Evolutionary conservation across 495 filamentous ascomycete genomes (phyloP).

Genomic region (Trichoderma orchidacearum): DNA sequence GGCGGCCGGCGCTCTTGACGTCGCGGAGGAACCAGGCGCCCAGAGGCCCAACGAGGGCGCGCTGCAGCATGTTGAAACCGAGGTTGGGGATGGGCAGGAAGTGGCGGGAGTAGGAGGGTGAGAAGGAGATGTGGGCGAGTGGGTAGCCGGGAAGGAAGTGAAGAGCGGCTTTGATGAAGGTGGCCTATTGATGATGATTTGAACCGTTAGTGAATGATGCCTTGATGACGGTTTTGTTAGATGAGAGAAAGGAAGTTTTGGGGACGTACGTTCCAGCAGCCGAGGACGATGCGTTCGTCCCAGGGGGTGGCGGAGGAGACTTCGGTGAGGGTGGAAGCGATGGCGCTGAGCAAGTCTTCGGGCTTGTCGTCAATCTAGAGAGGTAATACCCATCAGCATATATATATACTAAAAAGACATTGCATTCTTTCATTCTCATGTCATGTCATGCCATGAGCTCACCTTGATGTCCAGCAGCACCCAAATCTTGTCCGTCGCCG

Average conservation of each 20-base stretch:
- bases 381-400: not conserved
- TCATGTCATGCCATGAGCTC: not conserved
- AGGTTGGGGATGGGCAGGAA: conserved; percentile 50
- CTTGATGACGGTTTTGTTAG: not conserved
- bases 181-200: conserved; percentile 21
- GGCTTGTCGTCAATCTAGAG: conserved; percentile 49
- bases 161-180: conserved; percentile 45
- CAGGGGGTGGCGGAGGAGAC: conserved; percentile 43
- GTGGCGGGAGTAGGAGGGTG: conserved; percentile 49
- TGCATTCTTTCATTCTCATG: not conserved
- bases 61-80: conserved; percentile 61
- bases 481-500: conserved; percentile 54
- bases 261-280: conserved; percentile 57
- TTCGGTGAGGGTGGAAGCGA: conserved; percentile 44
- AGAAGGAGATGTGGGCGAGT: conserved; percentile 61
- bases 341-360: conserved; percentile 49
- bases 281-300: conserved; percentile 59
- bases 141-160: conserved; percentile 53
- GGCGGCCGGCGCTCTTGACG: conserved; percentile 34
- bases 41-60: conserved; percentile 46
- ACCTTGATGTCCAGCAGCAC: conserved; percentile 83
- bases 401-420: not conserved
- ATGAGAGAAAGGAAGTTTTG: not conserved
- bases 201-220: not conserved
- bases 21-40: conserved; percentile 52